Evolutionary conservation across 2,329 filamentous ascomycete genomes (phyloP).

Genomic region (Metarhizium sp.): DNA sequence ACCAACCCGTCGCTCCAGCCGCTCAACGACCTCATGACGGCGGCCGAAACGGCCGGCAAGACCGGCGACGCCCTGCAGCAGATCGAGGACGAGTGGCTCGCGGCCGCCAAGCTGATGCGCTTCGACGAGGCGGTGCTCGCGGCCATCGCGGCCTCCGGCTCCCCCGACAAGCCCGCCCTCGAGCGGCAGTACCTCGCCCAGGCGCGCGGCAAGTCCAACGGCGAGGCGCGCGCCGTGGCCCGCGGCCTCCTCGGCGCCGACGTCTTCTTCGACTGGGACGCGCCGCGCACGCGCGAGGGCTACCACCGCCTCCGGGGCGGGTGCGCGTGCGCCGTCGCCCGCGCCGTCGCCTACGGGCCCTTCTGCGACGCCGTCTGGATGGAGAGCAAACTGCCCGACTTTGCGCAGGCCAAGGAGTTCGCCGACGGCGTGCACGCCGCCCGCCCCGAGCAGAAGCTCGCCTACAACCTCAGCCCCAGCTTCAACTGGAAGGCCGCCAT

Average conservation of each 20-base stretch:
- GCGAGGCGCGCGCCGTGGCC: conserved; percentile 72
- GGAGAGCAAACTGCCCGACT: conserved; percentile 96
- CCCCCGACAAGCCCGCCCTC: conserved; percentile 59
- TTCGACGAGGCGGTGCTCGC: conserved; percentile 87
- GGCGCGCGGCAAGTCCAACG: conserved; percentile 75
- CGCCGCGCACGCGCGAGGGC: conserved; percentile 85
- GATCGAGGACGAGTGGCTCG: conserved; percentile 83
- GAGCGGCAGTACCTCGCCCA: conserved; percentile 57
- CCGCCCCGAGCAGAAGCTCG: conserved; percentile 95
- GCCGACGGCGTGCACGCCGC: conserved; percentile 87
- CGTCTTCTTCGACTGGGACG: conserved; percentile 90
- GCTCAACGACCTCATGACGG: conserved; percentile 83
- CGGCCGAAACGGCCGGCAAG: conserved; percentile 76
- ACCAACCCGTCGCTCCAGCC: conserved; percentile 81
- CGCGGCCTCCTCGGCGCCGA: conserved; percentile 68
- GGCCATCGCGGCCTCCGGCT: conserved; percentile 59
- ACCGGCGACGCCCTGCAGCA: conserved; percentile 70
- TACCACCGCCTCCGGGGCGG: conserved; percentile 92
- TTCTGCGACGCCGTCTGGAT: conserved; percentile 98
- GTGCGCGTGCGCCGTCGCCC: conserved; percentile 82
- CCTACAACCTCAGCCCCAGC: conserved; percentile 95
- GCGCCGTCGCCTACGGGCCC: conserved; percentile 83
- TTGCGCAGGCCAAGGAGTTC: conserved; percentile 82
- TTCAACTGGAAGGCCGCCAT: conserved; percentile 99
- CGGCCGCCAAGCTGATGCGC: conserved; percentile 70